Percentiles rank a stretch among this genome's conserved stretches.
Evolutionary conservation across 2,329 filamentous ascomycete species (phyloP).

Genomic region (Didymella glomerata): DNA sequence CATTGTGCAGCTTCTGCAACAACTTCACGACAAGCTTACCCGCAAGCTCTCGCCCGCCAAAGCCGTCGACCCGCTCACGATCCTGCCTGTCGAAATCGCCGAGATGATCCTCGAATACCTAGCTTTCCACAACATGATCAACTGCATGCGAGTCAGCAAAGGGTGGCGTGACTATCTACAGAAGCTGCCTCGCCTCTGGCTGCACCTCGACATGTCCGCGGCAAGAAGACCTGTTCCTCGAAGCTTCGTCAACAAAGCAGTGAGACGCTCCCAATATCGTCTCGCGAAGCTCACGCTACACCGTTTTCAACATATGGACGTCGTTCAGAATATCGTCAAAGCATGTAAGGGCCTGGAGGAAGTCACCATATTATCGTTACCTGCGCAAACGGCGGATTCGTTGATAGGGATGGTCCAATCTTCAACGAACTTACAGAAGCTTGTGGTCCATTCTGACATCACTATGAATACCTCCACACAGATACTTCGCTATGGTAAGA

Average conservation of each 20-base stretch:
- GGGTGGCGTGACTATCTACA: constrained; percentile 63
- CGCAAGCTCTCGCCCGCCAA: constrained; percentile 53
- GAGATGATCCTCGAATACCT: constrained; percentile 61
- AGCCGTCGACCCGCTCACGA: constrained; percentile 61
- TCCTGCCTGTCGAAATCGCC: constrained; percentile 64
- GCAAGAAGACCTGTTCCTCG: constrained; percentile 55
- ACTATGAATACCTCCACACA: constrained; percentile 37
- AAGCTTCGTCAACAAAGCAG: constrained; percentile 54
- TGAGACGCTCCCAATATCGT: constrained; percentile 51
- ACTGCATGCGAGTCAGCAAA: constrained; percentile 63
- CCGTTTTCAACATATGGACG: constrained; percentile 52
- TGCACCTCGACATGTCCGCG: constrained; percentile 61
- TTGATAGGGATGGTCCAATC: constrained; percentile 42
- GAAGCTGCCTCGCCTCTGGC: constrained; percentile 60
- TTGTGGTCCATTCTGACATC: constrained; percentile 39
- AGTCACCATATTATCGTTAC: constrained; percentile 44
- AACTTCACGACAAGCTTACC: constrained; percentile 59
- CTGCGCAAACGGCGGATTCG: constrained; percentile 33
- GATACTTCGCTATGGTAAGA: constrained; percentile 40
- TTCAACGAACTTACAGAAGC: constrained; percentile 36
- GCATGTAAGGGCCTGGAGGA: constrained; percentile 48
- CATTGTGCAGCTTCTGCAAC: constrained; percentile 50
- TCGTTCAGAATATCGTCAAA: constrained; percentile 51
- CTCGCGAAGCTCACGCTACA: constrained; percentile 47
- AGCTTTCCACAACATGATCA: constrained; percentile 61